Base-by-base conservation (phyloP, 169 alveolate species). In the Eimeria sp. region DNA sequence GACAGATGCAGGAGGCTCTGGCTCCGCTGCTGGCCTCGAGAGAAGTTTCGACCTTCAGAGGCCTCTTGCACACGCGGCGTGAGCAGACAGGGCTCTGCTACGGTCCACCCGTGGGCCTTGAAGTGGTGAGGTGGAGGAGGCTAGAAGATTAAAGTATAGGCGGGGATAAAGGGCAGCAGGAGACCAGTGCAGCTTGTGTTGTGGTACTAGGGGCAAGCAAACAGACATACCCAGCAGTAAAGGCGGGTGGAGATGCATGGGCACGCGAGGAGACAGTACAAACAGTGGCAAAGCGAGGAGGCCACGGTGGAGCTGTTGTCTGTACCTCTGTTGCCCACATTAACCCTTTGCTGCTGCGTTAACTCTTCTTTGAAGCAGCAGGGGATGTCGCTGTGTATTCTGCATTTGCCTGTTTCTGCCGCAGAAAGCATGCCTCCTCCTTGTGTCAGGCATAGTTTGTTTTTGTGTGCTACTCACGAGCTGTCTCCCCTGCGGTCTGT, bases 31-130 rank as follows among this genome's bases (percentile, higher is more conserved):
- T 72, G 70, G 95, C 84, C 16, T 72, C 95, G 25, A 61, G 88
- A 40, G 87, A 89, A 72, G 34, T 70, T 34, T 78, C 58, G 18
- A 30, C 87, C 78, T 72, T 70, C 86, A 27, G 88, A 73, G 88
- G 84, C 10, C 61, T 89, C 58, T 22, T 67, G 51, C 87, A 72
- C 95, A 89, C 88, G 86, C 70, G 75, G 30, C 67, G 95, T 45
- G 84, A 72, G 22, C 88, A 89, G 25, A 70, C 87, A 30, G 84
- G 95, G 73, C 88, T 67, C 11, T 67, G 95, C 87, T 70, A 67
- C 95, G 95, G 87, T 10, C 84, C 88, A 3, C 95, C 95, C 43
- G 95, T 45, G 34, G 87, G 95, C 73, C 54, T 89, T 18, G 95
- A 67, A 25, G 87, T 67, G 95, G 87, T 72, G 87, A 72, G 95